These are phyloP conservation scores for Cercospora sp. DNA, from an alignment of 2,329 filamentous ascomycete genomes.

Conservation along the genomic window DNA sequence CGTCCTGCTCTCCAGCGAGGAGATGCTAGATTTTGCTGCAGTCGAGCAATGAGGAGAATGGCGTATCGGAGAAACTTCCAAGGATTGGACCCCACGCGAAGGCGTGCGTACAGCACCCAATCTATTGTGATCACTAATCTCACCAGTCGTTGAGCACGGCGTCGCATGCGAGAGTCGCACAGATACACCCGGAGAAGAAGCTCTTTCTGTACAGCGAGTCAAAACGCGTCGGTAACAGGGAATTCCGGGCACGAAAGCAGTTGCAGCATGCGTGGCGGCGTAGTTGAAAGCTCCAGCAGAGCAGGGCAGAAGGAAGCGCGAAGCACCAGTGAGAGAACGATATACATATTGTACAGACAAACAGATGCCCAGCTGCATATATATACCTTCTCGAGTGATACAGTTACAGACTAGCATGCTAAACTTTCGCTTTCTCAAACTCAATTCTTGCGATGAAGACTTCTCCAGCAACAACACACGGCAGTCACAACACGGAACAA, in stretches of 20 bases:
- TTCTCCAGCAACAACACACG: too few species aligned
- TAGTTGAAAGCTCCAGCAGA: background rate
- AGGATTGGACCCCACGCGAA: background rate
- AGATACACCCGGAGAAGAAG: background rate
- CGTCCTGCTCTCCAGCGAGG: conserved; percentile 23
- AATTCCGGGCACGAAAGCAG: background rate
- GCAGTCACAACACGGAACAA: background rate
- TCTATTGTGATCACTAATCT: background rate
- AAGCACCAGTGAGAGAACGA: background rate
- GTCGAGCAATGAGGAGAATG: background rate
- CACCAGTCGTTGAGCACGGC: background rate
- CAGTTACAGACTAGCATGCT: background rate
- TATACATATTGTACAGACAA: background rate
- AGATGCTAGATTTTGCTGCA: conserved; percentile 23
- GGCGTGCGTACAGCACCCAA: background rate
- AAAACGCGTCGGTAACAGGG: background rate
- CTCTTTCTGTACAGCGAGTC: background rate
- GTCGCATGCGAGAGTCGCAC: background rate
- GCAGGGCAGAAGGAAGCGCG: background rate
- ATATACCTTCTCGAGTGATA: too few species aligned
- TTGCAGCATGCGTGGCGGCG: background rate
- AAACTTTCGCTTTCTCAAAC: background rate
- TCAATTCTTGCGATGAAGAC: background rate
- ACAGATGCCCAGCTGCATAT: background rate
- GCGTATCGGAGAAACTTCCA: background rate